Percentiles rank a stretch among this genome's conserved stretches.
Conservation (phyloP, 2,329 filamentous ascomycete species). For the Tolypocladium pustulatum region DNA sequence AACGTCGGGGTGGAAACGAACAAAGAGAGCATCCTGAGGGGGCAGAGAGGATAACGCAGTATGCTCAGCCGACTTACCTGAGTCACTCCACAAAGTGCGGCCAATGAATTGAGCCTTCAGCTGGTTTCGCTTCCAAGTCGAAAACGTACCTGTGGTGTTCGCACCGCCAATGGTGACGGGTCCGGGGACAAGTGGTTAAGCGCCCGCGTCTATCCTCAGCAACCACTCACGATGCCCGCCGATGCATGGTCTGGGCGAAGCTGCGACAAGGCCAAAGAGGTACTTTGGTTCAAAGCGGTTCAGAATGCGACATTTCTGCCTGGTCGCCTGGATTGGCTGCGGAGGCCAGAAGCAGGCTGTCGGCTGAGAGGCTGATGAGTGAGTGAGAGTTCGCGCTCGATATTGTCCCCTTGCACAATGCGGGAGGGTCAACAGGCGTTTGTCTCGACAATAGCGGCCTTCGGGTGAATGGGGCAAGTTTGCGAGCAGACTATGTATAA, state of each 20-base stretch:
- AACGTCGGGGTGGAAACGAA: neutral
- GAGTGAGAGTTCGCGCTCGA: neutral
- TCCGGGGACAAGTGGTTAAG: neutral
- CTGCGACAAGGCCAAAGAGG: neutral
- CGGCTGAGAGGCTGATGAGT: neutral
- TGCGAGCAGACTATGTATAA: neutral
- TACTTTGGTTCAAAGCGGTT: neutral
- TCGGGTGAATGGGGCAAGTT: neutral
- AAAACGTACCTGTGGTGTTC: neutral
- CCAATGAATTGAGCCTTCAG: neutral
- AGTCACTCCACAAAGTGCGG: neutral
- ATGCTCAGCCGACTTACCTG: neutral
- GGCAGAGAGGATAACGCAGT: neutral
- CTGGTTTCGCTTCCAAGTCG: neutral
- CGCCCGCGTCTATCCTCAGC: neutral
- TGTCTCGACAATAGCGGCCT: neutral
- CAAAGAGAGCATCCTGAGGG: neutral
- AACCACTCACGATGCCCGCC: neutral
- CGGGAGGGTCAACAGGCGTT: neutral
- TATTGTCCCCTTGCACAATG: neutral
- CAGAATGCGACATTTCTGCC: neutral
- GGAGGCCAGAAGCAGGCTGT: neutral
- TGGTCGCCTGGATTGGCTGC: neutral
- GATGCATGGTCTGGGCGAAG: neutral
- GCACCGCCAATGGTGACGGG: neutral